These are phyloP conservation scores for Lecanicillium sp. DNA, from an alignment of 2,329 filamentous ascomycete genomes.

Conservation along the genomic window DNA sequence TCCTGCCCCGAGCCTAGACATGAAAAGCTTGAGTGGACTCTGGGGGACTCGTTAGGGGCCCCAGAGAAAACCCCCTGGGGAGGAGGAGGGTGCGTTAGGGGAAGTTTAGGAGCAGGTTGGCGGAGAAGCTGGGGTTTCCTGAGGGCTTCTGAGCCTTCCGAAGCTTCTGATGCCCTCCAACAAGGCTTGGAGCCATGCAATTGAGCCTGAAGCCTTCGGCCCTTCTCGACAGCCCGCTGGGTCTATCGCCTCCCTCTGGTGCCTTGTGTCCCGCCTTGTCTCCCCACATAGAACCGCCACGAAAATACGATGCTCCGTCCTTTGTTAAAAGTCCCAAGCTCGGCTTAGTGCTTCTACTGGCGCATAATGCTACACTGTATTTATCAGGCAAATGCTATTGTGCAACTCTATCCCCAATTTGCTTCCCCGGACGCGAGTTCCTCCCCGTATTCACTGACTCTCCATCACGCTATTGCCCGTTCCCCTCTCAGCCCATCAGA, in stretches of 20 bases:
- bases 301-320: background rate
- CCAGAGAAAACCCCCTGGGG: background rate
- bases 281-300: slow-evolving; percentile 10
- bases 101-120: background rate
- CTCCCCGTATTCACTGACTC: slow-evolving; percentile 2
- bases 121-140: background rate
- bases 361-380: no score
- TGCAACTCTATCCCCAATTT: slow-evolving; percentile 8
- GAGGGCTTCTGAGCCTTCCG: background rate
- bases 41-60: slow-evolving; percentile 3
- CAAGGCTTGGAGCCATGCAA: no score
- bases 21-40: slow-evolving; percentile 12
- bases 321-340: no score
- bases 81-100: background rate
- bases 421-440: slow-evolving; percentile 1
- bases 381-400: background rate
- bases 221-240: slow-evolving; percentile 11
- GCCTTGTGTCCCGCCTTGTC: background rate
- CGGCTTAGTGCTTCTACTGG: no score
- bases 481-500: background rate
- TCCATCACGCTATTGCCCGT: slow-evolving; percentile 1
- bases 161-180: no score
- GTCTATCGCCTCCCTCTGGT: background rate
- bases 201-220: slow-evolving; percentile 5
- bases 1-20: no score